phyloP scores from a whole-genome alignment of 305 asterid genomes.

The Solanum aculeatissimum region DNA sequence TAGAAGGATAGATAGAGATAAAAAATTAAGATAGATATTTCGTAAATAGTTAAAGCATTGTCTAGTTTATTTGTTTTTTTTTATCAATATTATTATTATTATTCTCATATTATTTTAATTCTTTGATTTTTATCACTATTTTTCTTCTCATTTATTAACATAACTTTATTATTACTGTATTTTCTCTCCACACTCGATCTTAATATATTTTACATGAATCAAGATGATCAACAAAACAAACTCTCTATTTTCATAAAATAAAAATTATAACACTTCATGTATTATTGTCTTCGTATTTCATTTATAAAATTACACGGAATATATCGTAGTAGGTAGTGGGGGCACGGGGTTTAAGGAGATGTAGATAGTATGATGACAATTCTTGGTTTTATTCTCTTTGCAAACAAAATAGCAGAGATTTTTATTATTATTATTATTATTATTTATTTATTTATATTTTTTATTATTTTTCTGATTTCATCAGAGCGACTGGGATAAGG shows the following conservation, averaged over 20 bases:
- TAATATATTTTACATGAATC: no score
- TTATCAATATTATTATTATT: no score
- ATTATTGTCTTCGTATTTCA: rapidly evolving
- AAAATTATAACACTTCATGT: background rate
- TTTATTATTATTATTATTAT: background rate
- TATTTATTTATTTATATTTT: no score
- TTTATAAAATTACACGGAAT: background rate
- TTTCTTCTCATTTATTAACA: no score
- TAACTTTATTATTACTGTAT: no score
- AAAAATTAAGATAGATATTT: no score
- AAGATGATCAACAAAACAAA: background rate
- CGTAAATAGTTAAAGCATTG: no score
- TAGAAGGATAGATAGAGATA: no score
- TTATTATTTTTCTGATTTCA: slow-evolving; percentile 2
- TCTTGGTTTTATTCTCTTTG: slow-evolving; percentile 5
- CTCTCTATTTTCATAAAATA: background rate
- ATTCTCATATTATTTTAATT: no score
- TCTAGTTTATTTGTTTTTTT: no score
- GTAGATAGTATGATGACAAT: slow-evolving; percentile 3
- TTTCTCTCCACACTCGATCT: no score
- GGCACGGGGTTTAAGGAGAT: slow-evolving; percentile 22
- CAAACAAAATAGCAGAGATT: background rate
- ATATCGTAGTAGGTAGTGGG: background rate
- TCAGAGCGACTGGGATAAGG: background rate
- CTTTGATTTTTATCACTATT: no score